Evolutionary conservation across 495 filamentous ascomycete species (phyloP).

Genomic region (Penicillium soppii): DNA sequence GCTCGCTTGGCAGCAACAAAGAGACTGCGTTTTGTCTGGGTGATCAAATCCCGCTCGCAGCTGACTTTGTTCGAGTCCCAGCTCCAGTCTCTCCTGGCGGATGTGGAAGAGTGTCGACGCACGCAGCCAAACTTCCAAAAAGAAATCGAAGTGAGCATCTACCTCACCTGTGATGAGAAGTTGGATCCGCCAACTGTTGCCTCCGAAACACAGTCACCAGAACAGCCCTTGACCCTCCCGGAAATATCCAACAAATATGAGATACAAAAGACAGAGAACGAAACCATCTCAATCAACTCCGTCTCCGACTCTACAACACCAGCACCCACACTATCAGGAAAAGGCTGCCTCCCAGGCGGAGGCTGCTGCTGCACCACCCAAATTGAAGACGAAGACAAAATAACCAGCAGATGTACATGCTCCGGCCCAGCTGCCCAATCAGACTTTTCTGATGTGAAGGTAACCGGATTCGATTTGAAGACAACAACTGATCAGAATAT

Average conservation of each 20-base stretch:
- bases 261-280: constrained; percentile 8
- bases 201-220: background rate
- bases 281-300: constrained; percentile 25
- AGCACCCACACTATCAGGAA: background rate
- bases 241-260: background rate
- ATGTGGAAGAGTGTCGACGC: constrained; percentile 39
- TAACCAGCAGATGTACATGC: constrained; percentile 31
- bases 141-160: constrained; percentile 55
- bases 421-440: constrained; percentile 16
- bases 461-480: background rate
- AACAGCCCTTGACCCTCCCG: background rate
- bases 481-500: constrained; percentile 11
- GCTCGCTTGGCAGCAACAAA: constrained; percentile 51
- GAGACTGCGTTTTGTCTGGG: constrained; percentile 68
- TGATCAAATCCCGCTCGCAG: constrained; percentile 67
- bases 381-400: constrained; percentile 48
- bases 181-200: constrained; percentile 22
- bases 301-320: constrained; percentile 8
- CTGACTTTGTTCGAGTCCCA: constrained; percentile 67
- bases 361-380: constrained; percentile 54
- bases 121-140: constrained; percentile 30
- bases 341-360: constrained; percentile 36
- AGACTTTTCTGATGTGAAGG: background rate
- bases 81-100: constrained; percentile 56
- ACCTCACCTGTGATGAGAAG: constrained; percentile 59